Evolutionary conservation across 805 yeast genomes (phyloP).

Genomic region (Kluyveromyces dobzhanskii): DNA sequence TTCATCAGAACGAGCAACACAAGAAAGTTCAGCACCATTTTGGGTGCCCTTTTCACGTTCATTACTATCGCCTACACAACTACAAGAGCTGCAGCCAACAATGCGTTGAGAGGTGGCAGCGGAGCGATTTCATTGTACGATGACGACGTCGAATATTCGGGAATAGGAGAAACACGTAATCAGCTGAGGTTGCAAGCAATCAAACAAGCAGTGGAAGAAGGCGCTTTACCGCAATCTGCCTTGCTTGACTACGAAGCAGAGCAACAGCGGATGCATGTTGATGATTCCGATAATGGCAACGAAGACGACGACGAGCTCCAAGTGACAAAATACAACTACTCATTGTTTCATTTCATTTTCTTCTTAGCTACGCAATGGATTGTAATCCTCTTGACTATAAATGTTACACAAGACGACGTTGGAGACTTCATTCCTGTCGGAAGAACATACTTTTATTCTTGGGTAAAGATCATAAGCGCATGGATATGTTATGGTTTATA

Average conservation of each 20-base stretch:
- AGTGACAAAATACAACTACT: conserved; percentile 73
- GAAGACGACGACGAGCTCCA: conserved; percentile 48
- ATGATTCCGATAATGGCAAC: conserved; percentile 20
- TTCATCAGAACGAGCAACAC: conserved; percentile 83
- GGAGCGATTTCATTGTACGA: conserved; percentile 10
- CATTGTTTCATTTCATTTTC: conserved; percentile 84
- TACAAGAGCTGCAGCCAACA: conserved; percentile 87
- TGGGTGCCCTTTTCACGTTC: conserved; percentile 91
- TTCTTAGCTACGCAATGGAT: conserved; percentile 95
- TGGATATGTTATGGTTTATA: conserved; percentile 86
- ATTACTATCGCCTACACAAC: conserved; percentile 95
- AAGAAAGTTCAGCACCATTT: conserved; percentile 73
- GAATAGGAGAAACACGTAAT: conserved; percentile 40
- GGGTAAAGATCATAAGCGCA: conserved; percentile 88
- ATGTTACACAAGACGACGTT: conserved; percentile 72
- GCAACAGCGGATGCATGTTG: conserved; percentile 7
- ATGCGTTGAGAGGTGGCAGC: conserved; percentile 33
- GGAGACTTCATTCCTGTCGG: conserved; percentile 97
- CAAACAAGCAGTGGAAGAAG: conserved; percentile 91
- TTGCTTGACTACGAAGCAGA: conserved; percentile 47
- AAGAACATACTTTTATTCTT: conserved; percentile 86
- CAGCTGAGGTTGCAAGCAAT: conserved; percentile 83
- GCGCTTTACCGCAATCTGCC: conserved; percentile 90
- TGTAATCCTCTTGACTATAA: conserved; percentile 86
- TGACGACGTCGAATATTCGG: conserved; percentile 33